Percentiles rank a stretch among this genome's conserved stretches.
These are phyloP conservation scores for Raddia guianensis DNA, from an alignment of 176 grass and related monocot genomes.

Conservation along the genomic window DNA sequence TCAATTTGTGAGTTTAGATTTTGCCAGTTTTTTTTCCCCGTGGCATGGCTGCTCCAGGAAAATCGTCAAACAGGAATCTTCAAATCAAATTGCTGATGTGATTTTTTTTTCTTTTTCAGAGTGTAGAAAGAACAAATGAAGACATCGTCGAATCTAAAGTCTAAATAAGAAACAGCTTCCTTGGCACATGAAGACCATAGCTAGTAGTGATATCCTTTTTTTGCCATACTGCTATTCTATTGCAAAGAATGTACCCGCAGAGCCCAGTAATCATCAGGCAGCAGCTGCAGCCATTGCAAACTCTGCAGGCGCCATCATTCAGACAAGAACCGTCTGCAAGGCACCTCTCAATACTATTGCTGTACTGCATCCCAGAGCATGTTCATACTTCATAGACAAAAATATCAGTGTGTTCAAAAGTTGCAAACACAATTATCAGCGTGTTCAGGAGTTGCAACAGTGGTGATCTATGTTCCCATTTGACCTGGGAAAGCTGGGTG, in stretches of 20 bases:
- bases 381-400: not conserved
- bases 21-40: slow-evolving; percentile 10
- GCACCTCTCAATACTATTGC: slow-evolving; percentile 24
- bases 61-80: slow-evolving; percentile 36
- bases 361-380: slow-evolving; percentile 19
- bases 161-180: slow-evolving; percentile 22
- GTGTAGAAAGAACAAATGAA: slow-evolving; percentile 54
- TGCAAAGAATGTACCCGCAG: slow-evolving; percentile 22
- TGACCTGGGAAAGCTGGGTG: slow-evolving; percentile 39
- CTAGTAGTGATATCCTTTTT: not conserved
- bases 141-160: slow-evolving; percentile 51
- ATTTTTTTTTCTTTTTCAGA: slow-evolving; percentile 43
- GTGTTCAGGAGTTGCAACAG: slow-evolving; percentile 38
- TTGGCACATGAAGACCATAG: not conserved
- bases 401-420: slow-evolving; percentile 12
- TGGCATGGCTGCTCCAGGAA: slow-evolving; percentile 22
- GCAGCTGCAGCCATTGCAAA: slow-evolving; percentile 14
- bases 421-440: not conserved
- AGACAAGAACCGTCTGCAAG: not conserved
- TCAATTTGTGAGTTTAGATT: slow-evolving; percentile 12
- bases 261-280: not conserved
- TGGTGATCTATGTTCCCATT: slow-evolving; percentile 13
- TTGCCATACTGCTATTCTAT: not conserved
- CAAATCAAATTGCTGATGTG: slow-evolving; percentile 43
- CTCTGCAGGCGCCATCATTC: not conserved